Base-by-base conservation (phyloP, 371 early-diverging fungal genomes). In the Mortierella polycephala region DNA sequence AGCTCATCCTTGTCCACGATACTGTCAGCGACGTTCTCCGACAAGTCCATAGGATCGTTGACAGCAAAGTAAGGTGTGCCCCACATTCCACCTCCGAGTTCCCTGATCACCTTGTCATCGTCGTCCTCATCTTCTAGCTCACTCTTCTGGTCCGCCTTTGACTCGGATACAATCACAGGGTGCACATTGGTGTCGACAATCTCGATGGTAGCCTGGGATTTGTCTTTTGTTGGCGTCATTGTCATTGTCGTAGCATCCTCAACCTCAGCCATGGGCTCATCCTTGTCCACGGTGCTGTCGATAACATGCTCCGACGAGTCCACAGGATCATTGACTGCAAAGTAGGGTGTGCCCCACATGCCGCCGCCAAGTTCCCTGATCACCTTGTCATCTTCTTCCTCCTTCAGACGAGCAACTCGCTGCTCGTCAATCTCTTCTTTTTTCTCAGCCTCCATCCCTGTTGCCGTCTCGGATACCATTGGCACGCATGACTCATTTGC, bases 291-390 rank as follows among this genome's bases (percentile, higher is more conserved):
- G 21, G 39, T 14, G 39, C 52, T 16, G 40, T 55, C 49, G 9
- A 18, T 10, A 63, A 56, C 71, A 42, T 67, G 69, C 21, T 68
- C 69, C 6, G 64, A 58, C 2, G 71, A 56, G 7, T 62, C 23
- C 7, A 47, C 21, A 16, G 71, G 68, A 42, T 76, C 71, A 23
- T 71, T 71, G 49, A 76, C 67, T 8, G 67, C 50, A 51, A 77
- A 72, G 56, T 30, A 60, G 6, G 72, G 77, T 9, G 69, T 53
- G 18, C 77, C 77, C 68, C 77, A 71, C 63, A 71, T 58, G 5
- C 71, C 67, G 13, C 71, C 64, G 1, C 76, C 76, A 21, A 64
- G 50, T 49, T 60, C 42, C 13, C 64, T 67, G 45, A 71, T 76
- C 1, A 49, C 64, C 20, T n/a, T 47, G 14, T 76, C 77, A 18